Conservation (phyloP, 352 stramenopile genomes). For the Phytophthora crassamura region DNA sequence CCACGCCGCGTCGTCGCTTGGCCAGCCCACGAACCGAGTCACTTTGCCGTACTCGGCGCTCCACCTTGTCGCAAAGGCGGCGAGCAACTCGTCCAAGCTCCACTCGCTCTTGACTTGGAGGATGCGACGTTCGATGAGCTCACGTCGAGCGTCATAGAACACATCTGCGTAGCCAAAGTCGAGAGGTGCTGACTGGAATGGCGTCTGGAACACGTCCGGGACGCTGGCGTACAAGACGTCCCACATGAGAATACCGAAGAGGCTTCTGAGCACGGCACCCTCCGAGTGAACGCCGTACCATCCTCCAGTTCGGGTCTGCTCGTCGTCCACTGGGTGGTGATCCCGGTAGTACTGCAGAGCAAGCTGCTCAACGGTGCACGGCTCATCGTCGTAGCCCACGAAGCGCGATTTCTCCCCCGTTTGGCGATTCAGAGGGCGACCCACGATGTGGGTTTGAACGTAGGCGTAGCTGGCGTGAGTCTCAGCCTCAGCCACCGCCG, state of each 20-base stretch:
- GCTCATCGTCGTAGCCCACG: slow-evolving; percentile 88
- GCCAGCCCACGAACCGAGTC: slow-evolving; percentile 72
- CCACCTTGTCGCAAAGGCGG: slow-evolving; percentile 47
- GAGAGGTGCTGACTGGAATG: slow-evolving; percentile 72
- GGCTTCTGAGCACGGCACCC: slow-evolving; percentile 65
- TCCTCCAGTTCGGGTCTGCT: slow-evolving; percentile 32
- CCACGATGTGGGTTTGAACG: slow-evolving; percentile 58
- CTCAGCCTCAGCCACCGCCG: background rate
- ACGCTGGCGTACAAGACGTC: slow-evolving; percentile 84
- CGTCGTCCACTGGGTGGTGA: slow-evolving; percentile 18
- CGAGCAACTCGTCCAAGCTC: slow-evolving; percentile 56
- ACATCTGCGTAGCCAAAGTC: slow-evolving; percentile 72
- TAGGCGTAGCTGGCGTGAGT: slow-evolving; percentile 42
- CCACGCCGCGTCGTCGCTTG: slow-evolving; percentile 33
- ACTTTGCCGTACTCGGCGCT: slow-evolving; percentile 54
- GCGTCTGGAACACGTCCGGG: slow-evolving; percentile 88
- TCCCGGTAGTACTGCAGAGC: slow-evolving; percentile 82
- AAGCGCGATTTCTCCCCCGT: slow-evolving; percentile 87
- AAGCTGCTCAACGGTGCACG: slow-evolving; percentile 86
- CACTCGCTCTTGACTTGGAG: slow-evolving; percentile 46
- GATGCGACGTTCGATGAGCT: slow-evolving; percentile 56
- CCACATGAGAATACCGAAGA: slow-evolving; percentile 92
- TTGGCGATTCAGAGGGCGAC: slow-evolving; percentile 75
- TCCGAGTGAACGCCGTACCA: slow-evolving; percentile 92
- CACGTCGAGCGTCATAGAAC: slow-evolving; percentile 54